Evolutionary conservation across 768 basidiomycete genomes (phyloP), one percentile per base, ranked within the genome.

Genomic region (Crucibulum laeve): DNA sequence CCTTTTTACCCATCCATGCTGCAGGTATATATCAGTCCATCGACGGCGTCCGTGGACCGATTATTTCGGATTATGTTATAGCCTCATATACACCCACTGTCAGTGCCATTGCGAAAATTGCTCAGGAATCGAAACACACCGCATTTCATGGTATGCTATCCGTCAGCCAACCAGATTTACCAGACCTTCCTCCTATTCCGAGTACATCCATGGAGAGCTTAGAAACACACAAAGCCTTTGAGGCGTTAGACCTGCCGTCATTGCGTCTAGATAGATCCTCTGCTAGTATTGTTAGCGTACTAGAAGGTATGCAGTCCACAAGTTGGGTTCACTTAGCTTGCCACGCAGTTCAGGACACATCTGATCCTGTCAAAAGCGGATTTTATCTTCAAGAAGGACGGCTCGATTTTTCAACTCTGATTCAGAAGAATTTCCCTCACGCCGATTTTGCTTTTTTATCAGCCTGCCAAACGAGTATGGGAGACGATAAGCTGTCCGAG

Each of bases 401-500:
- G 15, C 45, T 59, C 18, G 50, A 52, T 43, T 15, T 55, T 1
- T 33, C 25, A 1, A 23, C 25, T 4, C 48, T 55, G 3, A 45
- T 55, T 4, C 24, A 36, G 21, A 21, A 40, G 19, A 22, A 33
- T 18, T 25, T 56, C 4, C 13, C 32, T 3, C 33, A 47, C 21
- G 44, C 53, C 11, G 54, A 59, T 22, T 50, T 70, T 25, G 71
- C 68, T 0, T 63, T 68, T 48, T 52, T 73, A 1, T 69, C 70
- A 0, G 69, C 71, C 0, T 71, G 71, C 41, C 57, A 71, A 37
- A 72, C 65, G 3, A 59, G 64, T 1, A 52, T 47, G 11, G 63
- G 67, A 0, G 57, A 58, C 15, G 43, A 54, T 23, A 48, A 41
- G 23, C 45, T 64, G 5, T 43, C 61, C 0, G 61, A 69, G 4